Evolutionary conservation across 179 eudicot genomes (phyloP), one percentile per base, ranked within the genome.

Genomic region (Corrigiola litoralis): DNA sequence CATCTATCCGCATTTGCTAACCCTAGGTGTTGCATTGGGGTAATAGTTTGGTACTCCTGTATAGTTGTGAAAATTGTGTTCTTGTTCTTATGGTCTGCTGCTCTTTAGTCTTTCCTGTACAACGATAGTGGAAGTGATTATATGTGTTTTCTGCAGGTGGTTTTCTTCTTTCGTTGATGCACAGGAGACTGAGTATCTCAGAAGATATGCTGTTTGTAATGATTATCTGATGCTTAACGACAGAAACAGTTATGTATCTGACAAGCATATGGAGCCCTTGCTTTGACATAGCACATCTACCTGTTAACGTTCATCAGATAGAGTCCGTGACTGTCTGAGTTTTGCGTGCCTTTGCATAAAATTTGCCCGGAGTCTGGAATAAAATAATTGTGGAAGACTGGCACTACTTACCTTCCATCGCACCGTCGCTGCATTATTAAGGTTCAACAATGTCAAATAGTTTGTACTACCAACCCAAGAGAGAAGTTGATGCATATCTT

Each of bases 361-460:
- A n/a, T n/a, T n/a, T n/a, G n/a, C n/a, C n/a, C n/a, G n/a, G n/a
- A n/a, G n/a, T n/a, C n/a, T 32, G 36, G 50, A 14, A 13, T 18
- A 61, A 31, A 60, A 20, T 40, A 28, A 9, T 16, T 38, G 44
- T 20, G 34, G 53, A 38, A 31, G 21, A 31, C 5, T 58, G 14
- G 12, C 31, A 59, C 27, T 50, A 16, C 21, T 21, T 37, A 16
- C n/a, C 10, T 14, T 23, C 31, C 1, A 33, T 12, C 9, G 34
- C 28, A 4, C 2, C 4, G 23, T 3, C 17, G 24, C 33, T 13
- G 37, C 34, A 56, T 29, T 48, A 40, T 8, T 42, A 10, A 54
- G 61, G 56, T 32, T 38, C 59, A 36, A 57, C 41, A 1, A 85
- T 87, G 89, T 79, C 89, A 50, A 85, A 79, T 66, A 64, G 82